Base-by-base conservation (phyloP, 2,329 filamentous ascomycete species). In the Alternaria gaisen region DNA sequence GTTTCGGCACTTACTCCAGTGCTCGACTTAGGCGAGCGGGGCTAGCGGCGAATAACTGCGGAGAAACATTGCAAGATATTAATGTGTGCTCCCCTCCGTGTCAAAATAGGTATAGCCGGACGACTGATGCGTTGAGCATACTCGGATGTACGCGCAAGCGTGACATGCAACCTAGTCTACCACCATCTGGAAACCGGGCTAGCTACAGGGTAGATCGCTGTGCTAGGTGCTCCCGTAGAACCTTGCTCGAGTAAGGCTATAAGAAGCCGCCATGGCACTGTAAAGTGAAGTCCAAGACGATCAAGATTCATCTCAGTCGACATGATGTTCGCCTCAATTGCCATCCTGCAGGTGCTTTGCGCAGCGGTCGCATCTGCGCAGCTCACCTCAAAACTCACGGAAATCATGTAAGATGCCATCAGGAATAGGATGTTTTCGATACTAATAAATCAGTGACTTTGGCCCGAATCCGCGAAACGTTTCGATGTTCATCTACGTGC, bases 401-500 rank as follows among this genome's bases (percentile, higher is more conserved):
- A 30, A 30, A 30, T 75, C 22, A 71, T 64, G 24, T 26, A 26
- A 26, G 24, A 26, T 8, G 24, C 5, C 7, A 26, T 26, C 24
- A 26, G 24, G 24, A 26, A 26, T 8, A 26, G 24, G 24, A 26
- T 26, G 24, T 24, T 74, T 73, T 1, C 66, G 43, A 12, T 66
- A 76, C 32, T 14, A 6, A 36, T 14, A 75, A 44, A 58, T 76
- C 43, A 67, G 60, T 36, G 53, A 71, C 44, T 77, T 76, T 32
- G 74, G 75, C 3, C 72, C 73, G 3, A 77, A 77, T 36, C 74
- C 75, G 10, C 68, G 71, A 4, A 76, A 77, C 60, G 72, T 77
- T 3, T 67, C 67, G 3, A 68, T 75, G 52, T 76, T 72, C 64
- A 74, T 77, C 32, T 77, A 77, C 54, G 73, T 76, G 2, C 75